Percentiles rank a stretch among this genome's conserved stretches.
phyloP scores from a whole-genome alignment of 148 eudicot species.

The Tetragonia tetragonoides region DNA sequence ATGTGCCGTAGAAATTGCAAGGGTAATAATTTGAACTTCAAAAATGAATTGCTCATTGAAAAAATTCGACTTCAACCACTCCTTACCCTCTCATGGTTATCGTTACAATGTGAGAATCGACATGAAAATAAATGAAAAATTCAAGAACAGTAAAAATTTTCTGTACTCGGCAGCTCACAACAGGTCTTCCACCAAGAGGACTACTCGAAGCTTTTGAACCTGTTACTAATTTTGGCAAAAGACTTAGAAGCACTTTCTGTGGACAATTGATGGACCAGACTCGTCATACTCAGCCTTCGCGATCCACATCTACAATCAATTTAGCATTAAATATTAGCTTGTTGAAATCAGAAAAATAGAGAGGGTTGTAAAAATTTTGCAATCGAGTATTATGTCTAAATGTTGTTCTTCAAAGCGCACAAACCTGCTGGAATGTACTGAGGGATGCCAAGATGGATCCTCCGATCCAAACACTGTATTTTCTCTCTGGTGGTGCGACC shows the following conservation, averaged over 20 bases:
- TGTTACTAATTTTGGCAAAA: neutral
- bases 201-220: constrained; percentile 12
- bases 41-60: constrained; percentile 21
- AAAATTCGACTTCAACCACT: constrained; percentile 18
- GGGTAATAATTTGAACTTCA: neutral
- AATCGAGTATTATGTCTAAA: neutral
- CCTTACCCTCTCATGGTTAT: constrained; percentile 22
- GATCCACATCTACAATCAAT: constrained; percentile 33
- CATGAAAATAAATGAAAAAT: constrained; percentile 21
- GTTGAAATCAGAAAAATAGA: neutral
- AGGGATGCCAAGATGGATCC: constrained; percentile 89
- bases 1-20: neutral
- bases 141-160: constrained; percentile 16
- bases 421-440: constrained; percentile 88
- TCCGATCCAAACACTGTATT: constrained; percentile 93
- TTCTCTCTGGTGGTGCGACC: constrained; percentile 95
- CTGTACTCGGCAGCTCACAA: constrained; percentile 11
- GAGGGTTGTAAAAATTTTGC: neutral
- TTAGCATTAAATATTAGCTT: neutral
- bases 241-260: constrained; percentile 38
- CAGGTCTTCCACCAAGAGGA: constrained; percentile 17
- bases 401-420: neutral
- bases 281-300: constrained; percentile 38
- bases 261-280: constrained; percentile 39
- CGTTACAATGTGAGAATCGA: constrained; percentile 32